Conservation (phyloP, 2,329 filamentous ascomycete species). For the Graphilbum sp. region DNA sequence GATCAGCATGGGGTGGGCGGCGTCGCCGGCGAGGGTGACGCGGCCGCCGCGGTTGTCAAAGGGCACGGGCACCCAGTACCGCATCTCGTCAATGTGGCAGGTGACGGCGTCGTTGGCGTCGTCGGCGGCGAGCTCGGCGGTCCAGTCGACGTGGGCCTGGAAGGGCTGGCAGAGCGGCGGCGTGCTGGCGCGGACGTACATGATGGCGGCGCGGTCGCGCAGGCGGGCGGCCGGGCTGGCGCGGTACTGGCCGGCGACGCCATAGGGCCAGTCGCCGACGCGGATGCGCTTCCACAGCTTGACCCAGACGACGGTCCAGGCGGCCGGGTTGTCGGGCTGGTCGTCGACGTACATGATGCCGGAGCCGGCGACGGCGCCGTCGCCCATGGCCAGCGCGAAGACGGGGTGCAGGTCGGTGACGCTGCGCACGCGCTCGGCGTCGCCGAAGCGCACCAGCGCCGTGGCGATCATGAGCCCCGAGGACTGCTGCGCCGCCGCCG, state of each 20-base stretch:
- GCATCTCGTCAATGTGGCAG: slow-evolving; percentile 19
- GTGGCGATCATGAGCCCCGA: slow-evolving; percentile 17
- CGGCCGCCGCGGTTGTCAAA: slow-evolving; percentile 17
- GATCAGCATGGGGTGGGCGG: slow-evolving; percentile 27
- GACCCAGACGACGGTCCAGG: slow-evolving; percentile 19
- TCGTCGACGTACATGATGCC: slow-evolving; percentile 11
- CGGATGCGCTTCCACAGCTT: slow-evolving; percentile 15
- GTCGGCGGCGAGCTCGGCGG: slow-evolving; percentile 10
- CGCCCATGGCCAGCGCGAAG: slow-evolving; percentile 15
- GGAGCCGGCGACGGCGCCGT: slow-evolving; percentile 13
- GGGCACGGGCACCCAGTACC: slow-evolving; percentile 17
- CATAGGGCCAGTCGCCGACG: background rate
- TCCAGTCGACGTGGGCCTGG: slow-evolving; percentile 18
- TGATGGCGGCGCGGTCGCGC: slow-evolving; percentile 19
- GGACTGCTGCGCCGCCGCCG: slow-evolving; percentile 11
- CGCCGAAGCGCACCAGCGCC: slow-evolving; percentile 12
- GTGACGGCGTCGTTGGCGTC: slow-evolving; percentile 8
- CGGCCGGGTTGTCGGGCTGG: slow-evolving; percentile 9
- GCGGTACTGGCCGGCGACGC: background rate
- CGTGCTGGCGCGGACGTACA: slow-evolving; percentile 13
- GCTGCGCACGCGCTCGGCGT: slow-evolving; percentile 13
- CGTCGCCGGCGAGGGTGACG: slow-evolving; percentile 22
- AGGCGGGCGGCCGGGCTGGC: slow-evolving; percentile 12
- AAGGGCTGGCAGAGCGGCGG: slow-evolving; percentile 15
- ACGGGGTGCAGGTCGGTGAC: slow-evolving; percentile 17